Conservation (phyloP, 2,329 filamentous ascomycete genomes). For the Mycosphaerella sp. region DNA sequence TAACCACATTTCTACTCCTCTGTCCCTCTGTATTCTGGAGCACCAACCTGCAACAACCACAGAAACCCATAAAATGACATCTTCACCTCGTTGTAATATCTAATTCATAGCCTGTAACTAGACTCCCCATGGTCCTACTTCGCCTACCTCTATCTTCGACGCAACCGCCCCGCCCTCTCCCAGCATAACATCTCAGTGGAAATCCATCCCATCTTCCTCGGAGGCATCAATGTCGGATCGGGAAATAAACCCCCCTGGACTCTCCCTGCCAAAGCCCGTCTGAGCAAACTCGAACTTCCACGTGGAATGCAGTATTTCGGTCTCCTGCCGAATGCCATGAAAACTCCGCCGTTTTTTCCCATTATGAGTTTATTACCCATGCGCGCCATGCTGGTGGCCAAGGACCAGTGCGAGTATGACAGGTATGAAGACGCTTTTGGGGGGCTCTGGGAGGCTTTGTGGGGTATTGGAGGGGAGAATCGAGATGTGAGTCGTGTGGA, state of each 20-base stretch:
- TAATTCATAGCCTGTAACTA: neutral
- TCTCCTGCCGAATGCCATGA: neutral
- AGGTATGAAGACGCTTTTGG: conserved; percentile 51
- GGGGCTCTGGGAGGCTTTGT: conserved; percentile 56
- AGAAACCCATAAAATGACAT: neutral
- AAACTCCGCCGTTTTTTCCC: conserved; percentile 47
- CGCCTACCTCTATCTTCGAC: conserved; percentile 15
- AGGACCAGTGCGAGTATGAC: conserved; percentile 46
- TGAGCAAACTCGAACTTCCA: conserved; percentile 46
- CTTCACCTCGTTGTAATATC: neutral
- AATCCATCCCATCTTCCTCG: conserved; percentile 64
- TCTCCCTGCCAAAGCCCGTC: conserved; percentile 59
- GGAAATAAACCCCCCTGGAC: conserved; percentile 68
- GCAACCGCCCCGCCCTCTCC: conserved; percentile 8
- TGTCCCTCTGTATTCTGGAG: neutral
- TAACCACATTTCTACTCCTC: neutral
- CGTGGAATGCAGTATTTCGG: conserved; percentile 50
- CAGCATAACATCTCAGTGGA: conserved; percentile 15
- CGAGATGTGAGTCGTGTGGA: conserved; percentile 55
- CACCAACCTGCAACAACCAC: neutral
- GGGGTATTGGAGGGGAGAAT: conserved; percentile 46
- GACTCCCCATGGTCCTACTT: conserved; percentile 14
- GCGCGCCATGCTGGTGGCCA: conserved; percentile 54
- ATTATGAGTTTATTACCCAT: conserved; percentile 46
- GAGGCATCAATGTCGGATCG: conserved; percentile 40